phyloP scores from a whole-genome alignment of 2,329 filamentous ascomycete species.

The Thelonectria blattea region DNA sequence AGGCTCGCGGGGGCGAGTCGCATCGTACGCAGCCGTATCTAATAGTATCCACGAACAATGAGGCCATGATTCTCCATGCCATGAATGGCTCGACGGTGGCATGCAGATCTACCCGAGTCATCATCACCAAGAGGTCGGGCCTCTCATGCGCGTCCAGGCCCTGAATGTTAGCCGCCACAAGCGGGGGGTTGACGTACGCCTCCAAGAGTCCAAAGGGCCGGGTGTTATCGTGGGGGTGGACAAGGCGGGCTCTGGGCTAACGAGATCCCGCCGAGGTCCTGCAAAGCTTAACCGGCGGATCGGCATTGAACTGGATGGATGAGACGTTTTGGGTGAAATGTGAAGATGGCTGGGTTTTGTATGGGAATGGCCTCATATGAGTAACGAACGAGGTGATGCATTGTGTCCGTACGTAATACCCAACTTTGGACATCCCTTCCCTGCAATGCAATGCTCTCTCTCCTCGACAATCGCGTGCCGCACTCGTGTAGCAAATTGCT shows the following conservation, averaged over 20 bases:
- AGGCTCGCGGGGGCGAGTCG: constrained; percentile 7
- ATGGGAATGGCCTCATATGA: neutral
- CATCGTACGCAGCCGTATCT: neutral
- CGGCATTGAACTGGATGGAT: constrained; percentile 10
- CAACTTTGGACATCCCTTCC: too few relatives aligned
- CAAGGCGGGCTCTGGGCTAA: constrained; percentile 16
- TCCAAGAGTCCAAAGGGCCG: too few relatives aligned
- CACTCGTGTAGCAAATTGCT: neutral
- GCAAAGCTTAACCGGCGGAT: constrained; percentile 35
- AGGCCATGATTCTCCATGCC: too few relatives aligned
- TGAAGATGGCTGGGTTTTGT: too few relatives aligned
- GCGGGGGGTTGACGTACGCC: constrained; percentile 3
- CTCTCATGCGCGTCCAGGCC: neutral
- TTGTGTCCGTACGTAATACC: too few relatives aligned
- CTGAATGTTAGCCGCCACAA: constrained; percentile 3
- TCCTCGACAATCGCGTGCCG: too few relatives aligned
- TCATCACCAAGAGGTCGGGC: too few relatives aligned
- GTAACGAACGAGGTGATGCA: neutral
- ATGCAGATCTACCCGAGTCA: too few relatives aligned
- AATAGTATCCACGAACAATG: neutral
- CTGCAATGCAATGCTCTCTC: too few relatives aligned
- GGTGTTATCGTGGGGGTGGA: constrained; percentile 10
- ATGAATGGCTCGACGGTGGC: neutral
- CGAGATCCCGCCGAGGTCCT: constrained; percentile 22
- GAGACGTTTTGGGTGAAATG: neutral